Base-by-base conservation (phyloP, 2,329 filamentous ascomycete genomes). In the Aspergillus caelatus region DNA sequence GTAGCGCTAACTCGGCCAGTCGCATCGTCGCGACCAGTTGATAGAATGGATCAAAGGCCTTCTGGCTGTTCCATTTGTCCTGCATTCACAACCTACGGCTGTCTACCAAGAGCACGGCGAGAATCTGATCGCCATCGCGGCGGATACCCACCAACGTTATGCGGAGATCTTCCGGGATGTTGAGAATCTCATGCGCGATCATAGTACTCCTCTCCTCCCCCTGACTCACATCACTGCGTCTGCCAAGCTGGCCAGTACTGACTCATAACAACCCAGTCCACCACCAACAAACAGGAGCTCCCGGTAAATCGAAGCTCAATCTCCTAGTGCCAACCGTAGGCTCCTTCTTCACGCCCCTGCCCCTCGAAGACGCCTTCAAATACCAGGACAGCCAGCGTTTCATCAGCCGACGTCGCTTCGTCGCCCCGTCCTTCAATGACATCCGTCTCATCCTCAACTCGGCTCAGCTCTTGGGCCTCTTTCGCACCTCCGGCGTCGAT, bases 381-480 rank as follows among this genome's bases (percentile, higher is more conserved):
- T 94, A 92, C 78, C 95, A 98, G 79, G 95, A 99, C 77, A 81
- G 85, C 63, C 89, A 89, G 67, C 89, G 95, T 8, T 91, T 90
- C 77, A 99, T 99, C 72, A 96, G 93, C 32, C 93, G 90, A 1
- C 86, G 95, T 28, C 89, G 95, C 65, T 98, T 97, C 75, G 95
- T 99, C 2, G 91, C 94, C 1, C 95, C 95, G 0, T 96, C 92
- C 1, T 99, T 99, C 85, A 99, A 99, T 80, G 95, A 99, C 75
- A 89, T 99, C 63, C 89, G 95, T 2, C 84, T 97, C 28, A 91
- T 96, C 58, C 87, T 99, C 70, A 99, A 99, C 80, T 95, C 95
- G 45, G 94, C 95, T 21, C 95, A 99, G 79, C 85, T 94, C 64
- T 93, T 97, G 89, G 93, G 92, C 45, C 87, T 98, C n/a, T 90